Conservation (phyloP, 1,284 basidiomycete genomes). For the Phlebopus sp. region DNA sequence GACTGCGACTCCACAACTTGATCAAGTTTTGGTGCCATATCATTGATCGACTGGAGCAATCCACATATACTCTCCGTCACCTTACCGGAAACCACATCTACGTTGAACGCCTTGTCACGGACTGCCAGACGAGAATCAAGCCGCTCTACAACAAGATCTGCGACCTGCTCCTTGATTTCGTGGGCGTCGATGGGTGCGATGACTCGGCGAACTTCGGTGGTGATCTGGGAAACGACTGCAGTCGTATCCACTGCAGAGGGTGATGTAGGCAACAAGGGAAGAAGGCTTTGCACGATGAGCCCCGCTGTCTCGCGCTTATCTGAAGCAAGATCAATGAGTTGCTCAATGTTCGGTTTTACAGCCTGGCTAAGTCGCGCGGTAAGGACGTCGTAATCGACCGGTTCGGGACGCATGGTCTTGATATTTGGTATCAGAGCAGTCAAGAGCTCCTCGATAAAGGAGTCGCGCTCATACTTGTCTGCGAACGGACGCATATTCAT, state of each 20-base stretch:
- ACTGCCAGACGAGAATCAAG: constrained; percentile 75
- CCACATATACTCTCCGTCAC: constrained; percentile 52
- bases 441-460: constrained; percentile 58
- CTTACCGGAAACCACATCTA: constrained; percentile 55
- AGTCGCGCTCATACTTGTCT: constrained; percentile 46
- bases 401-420: constrained; percentile 53
- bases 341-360: constrained; percentile 82
- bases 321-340: constrained; percentile 80
- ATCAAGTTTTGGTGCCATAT: constrained; percentile 38
- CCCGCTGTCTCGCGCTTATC: constrained; percentile 82
- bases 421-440: constrained; percentile 60
- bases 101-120: constrained; percentile 65
- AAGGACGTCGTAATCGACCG: constrained; percentile 73
- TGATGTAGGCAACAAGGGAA: constrained; percentile 58
- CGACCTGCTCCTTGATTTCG: constrained; percentile 81
- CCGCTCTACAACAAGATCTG: constrained; percentile 79
- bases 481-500: constrained; percentile 42
- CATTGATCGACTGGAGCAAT: constrained; percentile 47
- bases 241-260: constrained; percentile 51
- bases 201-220: constrained; percentile 62
- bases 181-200: constrained; percentile 76
- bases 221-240: constrained; percentile 54
- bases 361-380: constrained; percentile 74
- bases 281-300: constrained; percentile 71
- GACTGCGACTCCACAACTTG: constrained; percentile 43